Evolutionary conservation across 257 asterid species (phyloP).

Genomic region (Linderniella brevidens): DNA sequence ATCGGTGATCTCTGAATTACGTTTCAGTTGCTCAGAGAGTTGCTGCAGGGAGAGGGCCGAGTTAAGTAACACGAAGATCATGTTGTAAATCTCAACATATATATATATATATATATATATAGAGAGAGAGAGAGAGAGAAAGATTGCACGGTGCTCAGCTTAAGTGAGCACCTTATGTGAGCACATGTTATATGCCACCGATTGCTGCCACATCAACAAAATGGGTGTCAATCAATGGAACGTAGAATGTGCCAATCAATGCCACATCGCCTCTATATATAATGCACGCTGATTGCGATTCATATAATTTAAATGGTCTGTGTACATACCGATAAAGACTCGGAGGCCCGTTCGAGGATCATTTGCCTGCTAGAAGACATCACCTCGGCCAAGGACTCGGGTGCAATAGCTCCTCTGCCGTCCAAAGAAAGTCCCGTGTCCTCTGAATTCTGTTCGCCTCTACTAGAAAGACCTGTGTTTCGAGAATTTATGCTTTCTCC

Average conservation of each 20-base stretch:
- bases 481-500: slow-evolving; percentile 28
- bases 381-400: slow-evolving; percentile 72
- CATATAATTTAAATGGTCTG: neutral
- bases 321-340: slow-evolving; percentile 67
- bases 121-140: too few species aligned
- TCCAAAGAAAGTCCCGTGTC: slow-evolving; percentile 19
- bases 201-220: too few species aligned
- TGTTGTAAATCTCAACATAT: neutral
- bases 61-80: neutral
- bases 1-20: slow-evolving; percentile 45
- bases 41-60: slow-evolving; percentile 28
- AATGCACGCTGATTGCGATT: too few species aligned
- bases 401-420: slow-evolving; percentile 63
- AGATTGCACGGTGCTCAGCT: too few species aligned
- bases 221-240: too few species aligned
- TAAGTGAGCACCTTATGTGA: too few species aligned
- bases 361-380: slow-evolving; percentile 43
- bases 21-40: slow-evolving; percentile 49
- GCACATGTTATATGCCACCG: too few species aligned
- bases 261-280: too few species aligned
- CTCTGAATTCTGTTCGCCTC: slow-evolving; percentile 23
- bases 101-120: too few species aligned
- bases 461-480: slow-evolving; percentile 23
- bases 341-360: slow-evolving; percentile 47
- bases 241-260: too few species aligned